These are phyloP conservation scores for Cynanchum wilfordii DNA, from an alignment of 257 asterid species.

Conservation along the genomic window DNA sequence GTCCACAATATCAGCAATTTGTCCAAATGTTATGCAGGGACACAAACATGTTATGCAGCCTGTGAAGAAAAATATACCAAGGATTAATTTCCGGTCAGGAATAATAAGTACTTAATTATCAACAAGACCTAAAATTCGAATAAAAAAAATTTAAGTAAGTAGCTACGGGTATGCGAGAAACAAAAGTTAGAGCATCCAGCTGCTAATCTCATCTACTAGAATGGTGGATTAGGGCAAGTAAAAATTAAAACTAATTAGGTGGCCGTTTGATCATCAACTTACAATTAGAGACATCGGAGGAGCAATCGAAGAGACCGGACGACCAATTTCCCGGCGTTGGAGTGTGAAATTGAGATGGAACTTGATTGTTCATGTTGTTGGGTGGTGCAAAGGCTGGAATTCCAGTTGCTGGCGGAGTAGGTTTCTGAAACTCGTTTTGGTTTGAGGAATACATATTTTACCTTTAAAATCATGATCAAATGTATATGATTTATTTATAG, in stretches of 20 bases:
- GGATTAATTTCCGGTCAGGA: too few species aligned
- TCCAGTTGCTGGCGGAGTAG: neutral
- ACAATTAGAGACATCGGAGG: slow-evolving; percentile 34
- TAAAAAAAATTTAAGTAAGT: too few species aligned
- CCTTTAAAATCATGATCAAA: too few species aligned
- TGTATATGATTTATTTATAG: too few species aligned
- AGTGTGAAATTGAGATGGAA: neutral
- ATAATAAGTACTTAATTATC: too few species aligned
- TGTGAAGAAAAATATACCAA: neutral
- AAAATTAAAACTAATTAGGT: too few species aligned
- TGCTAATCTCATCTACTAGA: too few species aligned
- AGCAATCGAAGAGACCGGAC: slow-evolving; percentile 41
- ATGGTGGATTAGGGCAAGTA: neutral
- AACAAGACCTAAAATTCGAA: too few species aligned
- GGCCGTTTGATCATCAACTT: neutral
- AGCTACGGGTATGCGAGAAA: too few species aligned
- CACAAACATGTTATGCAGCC: slow-evolving; percentile 7
- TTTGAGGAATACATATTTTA: too few species aligned
- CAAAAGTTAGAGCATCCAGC: too few species aligned
- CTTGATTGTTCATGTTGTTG: neutral
- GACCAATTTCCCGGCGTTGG: slow-evolving; percentile 32
- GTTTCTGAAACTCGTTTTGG: neutral
- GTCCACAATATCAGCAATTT: slow-evolving; percentile 8
- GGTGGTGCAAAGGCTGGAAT: neutral
- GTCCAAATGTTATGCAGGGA: slow-evolving; percentile 15